Evolutionary conservation across 2,329 filamentous ascomycete species (phyloP).

Genomic region (Paradendryphiella salina): DNA sequence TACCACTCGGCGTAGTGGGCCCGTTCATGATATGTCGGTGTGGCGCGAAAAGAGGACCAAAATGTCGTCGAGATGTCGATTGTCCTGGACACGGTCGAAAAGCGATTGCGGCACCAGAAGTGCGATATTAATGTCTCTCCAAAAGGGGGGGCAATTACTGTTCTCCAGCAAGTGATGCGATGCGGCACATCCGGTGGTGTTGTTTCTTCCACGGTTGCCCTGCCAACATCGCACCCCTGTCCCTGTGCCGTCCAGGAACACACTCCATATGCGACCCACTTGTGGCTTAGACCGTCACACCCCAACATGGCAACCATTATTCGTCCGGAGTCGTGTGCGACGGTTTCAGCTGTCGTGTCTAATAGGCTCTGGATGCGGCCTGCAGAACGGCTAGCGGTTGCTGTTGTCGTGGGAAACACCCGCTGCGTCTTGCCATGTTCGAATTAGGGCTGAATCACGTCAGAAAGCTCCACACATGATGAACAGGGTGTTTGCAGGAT

Average conservation of each 20-base stretch:
- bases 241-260: conserved; percentile 8
- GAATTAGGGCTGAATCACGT: conserved; percentile 4
- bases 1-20: conserved; percentile 39
- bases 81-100: conserved; percentile 2
- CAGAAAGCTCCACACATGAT: conserved; percentile 1
- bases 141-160: conserved; percentile 17
- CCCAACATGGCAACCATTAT: conserved; percentile 1
- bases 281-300: conserved; percentile 9
- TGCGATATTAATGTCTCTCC: conserved; percentile 23
- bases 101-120: conserved; percentile 18
- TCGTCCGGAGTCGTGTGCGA: conserved; percentile 7
- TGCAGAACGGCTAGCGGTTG: neutral
- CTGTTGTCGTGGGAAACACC: conserved; percentile 5
- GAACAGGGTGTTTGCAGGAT: conserved; percentile 12
- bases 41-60: conserved; percentile 1
- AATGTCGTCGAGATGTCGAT: conserved; percentile 1
- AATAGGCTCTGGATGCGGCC: conserved; percentile 3
- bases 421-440: neutral
- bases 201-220: conserved; percentile 19
- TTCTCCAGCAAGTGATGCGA: conserved; percentile 7
- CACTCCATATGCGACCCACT: conserved; percentile 8
- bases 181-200: conserved; percentile 9
- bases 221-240: conserved; percentile 8
- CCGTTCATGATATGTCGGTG: conserved; percentile 36
- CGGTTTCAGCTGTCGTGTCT: conserved; percentile 1